Evolutionary conservation across 78 protist species (phyloP).

Genomic region (Emiliania huxleyi): DNA sequence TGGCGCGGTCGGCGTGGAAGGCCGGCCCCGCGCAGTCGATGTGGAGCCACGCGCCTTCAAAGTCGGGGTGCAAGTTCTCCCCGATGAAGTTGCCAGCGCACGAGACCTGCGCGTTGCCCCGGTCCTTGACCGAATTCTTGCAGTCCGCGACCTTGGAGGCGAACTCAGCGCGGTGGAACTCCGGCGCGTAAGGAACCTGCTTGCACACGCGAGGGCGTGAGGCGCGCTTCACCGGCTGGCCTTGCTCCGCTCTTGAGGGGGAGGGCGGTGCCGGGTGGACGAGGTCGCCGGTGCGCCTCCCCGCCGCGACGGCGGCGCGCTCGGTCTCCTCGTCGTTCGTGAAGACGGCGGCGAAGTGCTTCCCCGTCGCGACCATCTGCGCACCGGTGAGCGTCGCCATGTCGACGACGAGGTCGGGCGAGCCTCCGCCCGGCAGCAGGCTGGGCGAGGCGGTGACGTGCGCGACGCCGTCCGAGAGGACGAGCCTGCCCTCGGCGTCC

Average conservation of each 20-base stretch:
- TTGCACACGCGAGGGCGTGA: too few species aligned
- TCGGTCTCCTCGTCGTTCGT: conserved; percentile 17
- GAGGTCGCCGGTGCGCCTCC: not conserved
- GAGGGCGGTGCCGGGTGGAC: conserved; percentile 12
- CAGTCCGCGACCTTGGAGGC: not conserved
- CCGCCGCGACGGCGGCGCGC: not conserved
- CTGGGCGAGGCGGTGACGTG: not conserved
- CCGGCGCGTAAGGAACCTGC: not conserved
- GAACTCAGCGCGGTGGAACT: not conserved
- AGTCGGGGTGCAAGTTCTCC: not conserved
- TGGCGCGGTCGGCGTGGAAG: not conserved
- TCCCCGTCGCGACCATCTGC: conserved; percentile 29
- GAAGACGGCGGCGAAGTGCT: not conserved
- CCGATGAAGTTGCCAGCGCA: not conserved
- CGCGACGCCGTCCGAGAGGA: not conserved
- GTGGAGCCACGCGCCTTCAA: not conserved
- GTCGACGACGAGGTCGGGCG: conserved; percentile 1
- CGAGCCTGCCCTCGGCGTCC: not conserved
- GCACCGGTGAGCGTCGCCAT: conserved; percentile 37
- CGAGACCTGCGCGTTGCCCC: not conserved
- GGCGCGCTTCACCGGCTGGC: too few species aligned
- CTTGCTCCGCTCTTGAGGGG: too few species aligned
- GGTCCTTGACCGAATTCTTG: conserved; percentile 12
- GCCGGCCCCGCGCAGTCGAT: conserved; percentile 2
- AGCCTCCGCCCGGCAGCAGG: not conserved